Conservation (phyloP, 73 alveolate species). For the Stentor coeruleus region DNA sequence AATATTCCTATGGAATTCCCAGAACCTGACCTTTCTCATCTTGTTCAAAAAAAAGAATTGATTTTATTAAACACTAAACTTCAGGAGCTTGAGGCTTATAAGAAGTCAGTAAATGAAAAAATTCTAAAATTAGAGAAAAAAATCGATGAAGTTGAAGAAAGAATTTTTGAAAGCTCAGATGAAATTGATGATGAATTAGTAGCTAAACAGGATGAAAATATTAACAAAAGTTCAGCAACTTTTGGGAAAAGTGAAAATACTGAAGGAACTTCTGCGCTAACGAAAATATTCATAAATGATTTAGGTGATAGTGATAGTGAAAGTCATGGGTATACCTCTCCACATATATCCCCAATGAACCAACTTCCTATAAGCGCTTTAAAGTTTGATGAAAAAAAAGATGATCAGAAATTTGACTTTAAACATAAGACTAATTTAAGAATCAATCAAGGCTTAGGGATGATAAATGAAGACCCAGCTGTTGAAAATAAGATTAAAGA, state of each 20-base stretch:
- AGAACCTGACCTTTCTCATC: background rate
- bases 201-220: background rate
- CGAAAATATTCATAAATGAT: background rate
- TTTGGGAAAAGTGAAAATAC: conserved; percentile 12
- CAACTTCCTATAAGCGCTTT: background rate
- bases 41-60: background rate
- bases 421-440: too few relatives aligned
- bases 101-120: too few relatives aligned
- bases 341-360: conserved; percentile 8
- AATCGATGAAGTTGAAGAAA: background rate
- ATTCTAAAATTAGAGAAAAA: background rate
- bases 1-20: background rate
- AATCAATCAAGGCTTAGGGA: background rate
- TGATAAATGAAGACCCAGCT: background rate
- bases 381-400: too few relatives aligned
- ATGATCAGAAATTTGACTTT: background rate
- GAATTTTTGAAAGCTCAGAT: background rate
- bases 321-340: conserved; percentile 11
- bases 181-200: background rate
- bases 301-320: conserved; percentile 22
- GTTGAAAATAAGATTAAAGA: background rate
- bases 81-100: background rate
- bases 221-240: conserved; percentile 7
- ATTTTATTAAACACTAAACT: background rate
- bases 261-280: background rate